Evolutionary conservation across 768 basidiomycete species (phyloP).

Genomic region (Pleurotus djamor): DNA sequence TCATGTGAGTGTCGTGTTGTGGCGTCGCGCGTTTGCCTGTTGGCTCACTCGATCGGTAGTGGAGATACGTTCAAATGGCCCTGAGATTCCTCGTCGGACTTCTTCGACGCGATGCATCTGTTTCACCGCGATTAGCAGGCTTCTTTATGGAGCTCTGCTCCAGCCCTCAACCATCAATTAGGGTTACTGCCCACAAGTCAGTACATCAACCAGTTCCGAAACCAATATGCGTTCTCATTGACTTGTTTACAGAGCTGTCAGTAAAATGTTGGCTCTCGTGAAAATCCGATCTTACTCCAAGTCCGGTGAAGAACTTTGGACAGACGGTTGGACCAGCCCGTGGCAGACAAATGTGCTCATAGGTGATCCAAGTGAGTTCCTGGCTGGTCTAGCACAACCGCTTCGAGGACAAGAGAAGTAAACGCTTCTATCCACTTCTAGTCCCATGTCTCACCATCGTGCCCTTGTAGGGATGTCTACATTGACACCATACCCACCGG

Average conservation of each 20-base stretch:
- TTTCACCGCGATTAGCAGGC: slow-evolving; percentile 49
- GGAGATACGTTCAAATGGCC: slow-evolving; percentile 80
- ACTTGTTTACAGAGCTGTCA: slow-evolving; percentile 48
- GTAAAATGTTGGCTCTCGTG: slow-evolving; percentile 63
- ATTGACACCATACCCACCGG: slow-evolving; percentile 78
- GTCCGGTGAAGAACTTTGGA: slow-evolving; percentile 67
- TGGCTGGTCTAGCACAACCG: slow-evolving; percentile 42
- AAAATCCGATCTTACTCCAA: slow-evolving; percentile 76
- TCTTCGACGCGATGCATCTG: slow-evolving; percentile 59
- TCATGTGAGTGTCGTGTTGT: slow-evolving; percentile 51
- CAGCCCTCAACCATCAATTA: slow-evolving; percentile 72
- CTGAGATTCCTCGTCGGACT: slow-evolving; percentile 57
- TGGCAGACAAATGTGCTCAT: slow-evolving; percentile 45
- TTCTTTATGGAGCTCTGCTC: slow-evolving; percentile 65
- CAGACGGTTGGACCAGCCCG: slow-evolving; percentile 70
- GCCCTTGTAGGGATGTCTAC: slow-evolving; percentile 38
- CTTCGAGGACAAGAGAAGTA: slow-evolving; percentile 27
- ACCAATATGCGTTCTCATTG: neutral
- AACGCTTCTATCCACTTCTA: slow-evolving; percentile 17
- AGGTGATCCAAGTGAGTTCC: slow-evolving; percentile 45
- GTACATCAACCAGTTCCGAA: slow-evolving; percentile 8
- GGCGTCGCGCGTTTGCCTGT: slow-evolving; percentile 6
- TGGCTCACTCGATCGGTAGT: slow-evolving; percentile 39
- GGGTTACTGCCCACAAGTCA: slow-evolving; percentile 64
- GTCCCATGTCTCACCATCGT: slow-evolving; percentile 4